A percentile compares a stretch with the other conserved stretches of the same genome.
Conservation (phyloP, 257 asterid genomes). For the Lycium ferocissimum region DNA sequence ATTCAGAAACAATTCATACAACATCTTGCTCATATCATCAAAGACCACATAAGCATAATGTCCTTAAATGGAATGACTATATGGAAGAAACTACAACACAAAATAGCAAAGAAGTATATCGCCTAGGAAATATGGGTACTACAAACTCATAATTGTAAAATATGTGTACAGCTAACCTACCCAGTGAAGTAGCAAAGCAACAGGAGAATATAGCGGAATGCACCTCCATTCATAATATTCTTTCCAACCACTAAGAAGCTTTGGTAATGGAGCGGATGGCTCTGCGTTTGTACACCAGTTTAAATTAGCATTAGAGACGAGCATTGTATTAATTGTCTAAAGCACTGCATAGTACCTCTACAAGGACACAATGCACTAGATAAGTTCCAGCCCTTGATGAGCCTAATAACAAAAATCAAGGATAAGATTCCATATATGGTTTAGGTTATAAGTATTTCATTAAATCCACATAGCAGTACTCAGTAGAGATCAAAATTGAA, state of each 20-base stretch:
- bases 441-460: neutral
- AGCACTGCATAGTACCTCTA: slow-evolving; percentile 55
- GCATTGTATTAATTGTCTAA: neutral
- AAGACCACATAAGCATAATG: slow-evolving; percentile 12
- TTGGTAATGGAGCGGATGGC: slow-evolving; percentile 54
- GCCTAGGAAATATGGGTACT: neutral
- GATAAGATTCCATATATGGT: neutral
- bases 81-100: neutral
- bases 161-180: slow-evolving; percentile 48
- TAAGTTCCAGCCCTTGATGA: slow-evolving; percentile 61
- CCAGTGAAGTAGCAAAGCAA: slow-evolving; percentile 95
- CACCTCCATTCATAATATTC: slow-evolving; percentile 94
- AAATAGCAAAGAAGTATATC: neutral
- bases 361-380: slow-evolving; percentile 73
- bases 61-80: neutral
- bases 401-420: slow-evolving; percentile 45
- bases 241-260: slow-evolving; percentile 66
- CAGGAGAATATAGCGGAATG: slow-evolving; percentile 82
- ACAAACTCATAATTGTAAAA: neutral
- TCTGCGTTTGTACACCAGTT: slow-evolving; percentile 45
- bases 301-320: slow-evolving; percentile 25
- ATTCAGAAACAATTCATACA: neutral
- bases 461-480: neutral
- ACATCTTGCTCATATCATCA: neutral
- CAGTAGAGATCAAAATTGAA: neutral